Percentiles rank a stretch among this genome's conserved stretches.
Evolutionary conservation across 352 stramenopile genomes (phyloP).

Genomic region (Globisporangium paddicum): DNA sequence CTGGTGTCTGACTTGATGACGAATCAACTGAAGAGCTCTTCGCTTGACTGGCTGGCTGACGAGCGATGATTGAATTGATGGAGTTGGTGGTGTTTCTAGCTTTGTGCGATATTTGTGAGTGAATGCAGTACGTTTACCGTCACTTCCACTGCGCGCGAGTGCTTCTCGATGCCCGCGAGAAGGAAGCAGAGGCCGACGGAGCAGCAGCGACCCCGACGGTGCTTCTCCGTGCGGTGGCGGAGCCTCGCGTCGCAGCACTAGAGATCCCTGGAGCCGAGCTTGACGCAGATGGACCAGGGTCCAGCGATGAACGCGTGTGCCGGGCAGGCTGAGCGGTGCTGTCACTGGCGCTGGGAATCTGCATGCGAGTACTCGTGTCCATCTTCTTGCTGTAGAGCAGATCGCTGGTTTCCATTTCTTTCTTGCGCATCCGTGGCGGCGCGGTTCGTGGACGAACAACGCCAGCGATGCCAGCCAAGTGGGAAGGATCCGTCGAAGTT

Average conservation of each 20-base stretch:
- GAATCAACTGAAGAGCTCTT: not conserved
- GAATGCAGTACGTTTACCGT: not conserved
- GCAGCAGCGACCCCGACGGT: conserved; percentile 2
- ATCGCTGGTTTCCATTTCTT: conserved; percentile 39
- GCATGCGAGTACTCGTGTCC: conserved; percentile 20
- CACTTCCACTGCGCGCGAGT: conserved; percentile 52
- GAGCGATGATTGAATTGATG: not conserved
- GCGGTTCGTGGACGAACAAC: conserved; percentile 32
- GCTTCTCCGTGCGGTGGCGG: conserved; percentile 1
- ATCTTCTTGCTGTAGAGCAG: conserved; percentile 39
- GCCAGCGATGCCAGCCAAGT: not conserved
- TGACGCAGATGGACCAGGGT: conserved; percentile 14
- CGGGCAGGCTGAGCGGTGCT: conserved; percentile 16
- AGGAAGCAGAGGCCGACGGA: conserved; percentile 5
- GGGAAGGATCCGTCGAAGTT: not conserved
- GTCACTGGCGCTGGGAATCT: conserved; percentile 21
- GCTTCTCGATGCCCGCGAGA: conserved; percentile 18
- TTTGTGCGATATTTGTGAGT: not conserved
- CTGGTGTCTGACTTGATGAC: conserved; percentile 4
- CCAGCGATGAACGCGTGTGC: conserved; percentile 29
- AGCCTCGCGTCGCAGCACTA: not conserved
- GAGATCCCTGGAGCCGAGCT: not conserved
- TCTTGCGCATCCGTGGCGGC: conserved; percentile 29
- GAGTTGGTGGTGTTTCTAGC: not conserved
- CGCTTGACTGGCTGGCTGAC: not conserved